phyloP scores from a whole-genome alignment of 108 stramenopile species.

The Skeletonema grethae region DNA sequence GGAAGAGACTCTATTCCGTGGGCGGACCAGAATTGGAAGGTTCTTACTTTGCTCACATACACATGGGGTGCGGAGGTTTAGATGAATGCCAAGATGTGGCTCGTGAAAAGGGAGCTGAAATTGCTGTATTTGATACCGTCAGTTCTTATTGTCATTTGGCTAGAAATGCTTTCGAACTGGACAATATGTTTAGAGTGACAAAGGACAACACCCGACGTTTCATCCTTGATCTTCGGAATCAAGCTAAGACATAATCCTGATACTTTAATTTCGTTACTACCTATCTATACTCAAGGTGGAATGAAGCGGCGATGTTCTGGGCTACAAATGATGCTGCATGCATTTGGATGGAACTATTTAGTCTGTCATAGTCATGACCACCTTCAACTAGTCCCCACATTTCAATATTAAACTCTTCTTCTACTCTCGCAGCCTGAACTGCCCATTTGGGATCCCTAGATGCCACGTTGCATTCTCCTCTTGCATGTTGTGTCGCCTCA shows the following conservation, averaged over 20 bases:
- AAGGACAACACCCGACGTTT: constrained; percentile 41
- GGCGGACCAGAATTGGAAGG: constrained; percentile 26
- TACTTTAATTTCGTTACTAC: not conserved
- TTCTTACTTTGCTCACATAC: constrained; percentile 37
- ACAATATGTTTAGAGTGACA: constrained; percentile 26
- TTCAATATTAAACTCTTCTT: constrained; percentile 98
- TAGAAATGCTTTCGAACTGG: constrained; percentile 33
- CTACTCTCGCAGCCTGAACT: constrained; percentile 85
- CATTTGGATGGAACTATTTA: constrained; percentile 84
- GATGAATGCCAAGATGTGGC: constrained; percentile 32
- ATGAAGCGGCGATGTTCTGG: constrained; percentile 47
- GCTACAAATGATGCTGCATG: constrained; percentile 71
- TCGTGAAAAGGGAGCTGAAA: constrained; percentile 23
- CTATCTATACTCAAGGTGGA: not conserved
- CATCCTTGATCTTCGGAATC: constrained; percentile 33
- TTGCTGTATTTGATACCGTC: constrained; percentile 38
- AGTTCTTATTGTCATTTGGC: constrained; percentile 33
- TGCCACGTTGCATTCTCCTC: constrained; percentile 2
- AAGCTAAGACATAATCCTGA: not conserved
- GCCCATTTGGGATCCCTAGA: constrained; percentile 60
- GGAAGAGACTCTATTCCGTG: constrained; percentile 19
- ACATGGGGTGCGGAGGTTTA: constrained; percentile 35
- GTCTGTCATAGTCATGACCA: constrained; percentile 93
- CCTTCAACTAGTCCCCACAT: constrained; percentile 98
- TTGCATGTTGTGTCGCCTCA: constrained; percentile 27